Base-by-base conservation (phyloP, 148 eudicot genomes). In the Hydrangea macrophylla region DNA sequence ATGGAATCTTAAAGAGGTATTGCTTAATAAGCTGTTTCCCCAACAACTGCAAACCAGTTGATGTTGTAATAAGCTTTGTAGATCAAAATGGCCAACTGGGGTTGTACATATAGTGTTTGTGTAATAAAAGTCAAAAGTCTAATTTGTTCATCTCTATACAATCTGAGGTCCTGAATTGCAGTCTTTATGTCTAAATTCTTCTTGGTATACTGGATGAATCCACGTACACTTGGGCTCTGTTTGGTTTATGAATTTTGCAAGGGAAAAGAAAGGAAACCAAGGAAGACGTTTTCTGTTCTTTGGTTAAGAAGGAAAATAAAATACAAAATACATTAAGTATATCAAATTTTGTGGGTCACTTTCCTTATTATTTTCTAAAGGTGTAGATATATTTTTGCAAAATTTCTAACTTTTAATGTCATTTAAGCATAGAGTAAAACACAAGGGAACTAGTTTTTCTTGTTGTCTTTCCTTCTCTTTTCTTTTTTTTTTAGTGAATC, bases 1-100 rank as follows among this genome's bases (percentile, higher is more conserved):
- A 58, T 3, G 6, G 48, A 55, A 30, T 33, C 33, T 55, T 24
- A 51, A 45, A 64, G 59, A 71, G 57, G 70, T 62, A 69, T 42
- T 65, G 70, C 74, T 50, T 51, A 72, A 76, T 68, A 73, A 67
- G 55, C 55, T 15, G 39, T 65, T 57, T 8, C 71, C 72, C 72
- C 24, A 35, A 32, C 26, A 67, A 32, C 31, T 36, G 33, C 48
- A 26, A 64, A 22, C 70, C 65, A 65, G 70, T 51, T 27, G 42
- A 11, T 62, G 58, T 69, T n/a, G 54, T 55, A 69, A 69, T 62
- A 44, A 62, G 45, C 48, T 53, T 2, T 59, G 42, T 67, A 55
- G 55, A 44, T 71, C 31, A 18, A 17, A 22, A 35, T 37, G 67
- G 64, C 10, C 18, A 31, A 36, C 18, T 12, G 64, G 17, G 33